Percentiles rank a stretch among this genome's conserved stretches.
Evolutionary conservation across 441 rosid genomes (phyloP).

Genomic region (Isatis lusitanica): DNA sequence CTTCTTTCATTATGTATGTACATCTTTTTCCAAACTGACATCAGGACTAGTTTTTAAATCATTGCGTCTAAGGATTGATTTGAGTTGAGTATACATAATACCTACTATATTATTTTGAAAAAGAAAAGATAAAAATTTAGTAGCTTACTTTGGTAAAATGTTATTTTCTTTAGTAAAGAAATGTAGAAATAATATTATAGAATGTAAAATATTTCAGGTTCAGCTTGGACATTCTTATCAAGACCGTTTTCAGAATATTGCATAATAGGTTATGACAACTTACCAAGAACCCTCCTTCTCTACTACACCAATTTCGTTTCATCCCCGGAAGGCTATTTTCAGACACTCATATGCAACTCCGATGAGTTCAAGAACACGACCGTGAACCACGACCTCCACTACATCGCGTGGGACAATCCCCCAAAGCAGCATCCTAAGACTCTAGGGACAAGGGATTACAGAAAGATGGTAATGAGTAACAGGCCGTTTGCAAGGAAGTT

Average conservation of each 20-base stretch:
- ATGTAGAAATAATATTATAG: background rate
- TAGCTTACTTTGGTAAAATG: background rate
- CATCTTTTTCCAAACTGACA: background rate
- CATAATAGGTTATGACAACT: conserved; percentile 85
- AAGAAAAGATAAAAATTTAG: too few relatives aligned
- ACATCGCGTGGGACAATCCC: conserved; percentile 86
- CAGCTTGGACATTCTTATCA: conserved; percentile 88
- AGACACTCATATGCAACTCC: conserved; percentile 90
- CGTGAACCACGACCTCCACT: conserved; percentile 79
- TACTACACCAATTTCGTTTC: conserved; percentile 88
- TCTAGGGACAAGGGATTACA: conserved; percentile 59
- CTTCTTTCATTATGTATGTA: background rate
- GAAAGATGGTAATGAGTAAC: conserved; percentile 65
- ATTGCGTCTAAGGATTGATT: conserved; percentile 6
- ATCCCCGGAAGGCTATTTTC: conserved; percentile 91
- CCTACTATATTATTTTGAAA: background rate
- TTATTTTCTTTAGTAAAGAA: background rate
- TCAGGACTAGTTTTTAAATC: background rate
- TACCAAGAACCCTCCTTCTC: conserved; percentile 85
- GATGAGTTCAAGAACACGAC: conserved; percentile 77
- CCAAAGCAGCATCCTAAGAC: conserved; percentile 86
- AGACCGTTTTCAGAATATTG: conserved; percentile 80
- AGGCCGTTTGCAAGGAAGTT: conserved; percentile 93
- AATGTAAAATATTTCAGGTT: conserved; percentile 48
- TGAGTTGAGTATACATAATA: background rate